Conservation (phyloP, 1,284 basidiomycete genomes). For the Ceratobasidium sp. region DNA sequence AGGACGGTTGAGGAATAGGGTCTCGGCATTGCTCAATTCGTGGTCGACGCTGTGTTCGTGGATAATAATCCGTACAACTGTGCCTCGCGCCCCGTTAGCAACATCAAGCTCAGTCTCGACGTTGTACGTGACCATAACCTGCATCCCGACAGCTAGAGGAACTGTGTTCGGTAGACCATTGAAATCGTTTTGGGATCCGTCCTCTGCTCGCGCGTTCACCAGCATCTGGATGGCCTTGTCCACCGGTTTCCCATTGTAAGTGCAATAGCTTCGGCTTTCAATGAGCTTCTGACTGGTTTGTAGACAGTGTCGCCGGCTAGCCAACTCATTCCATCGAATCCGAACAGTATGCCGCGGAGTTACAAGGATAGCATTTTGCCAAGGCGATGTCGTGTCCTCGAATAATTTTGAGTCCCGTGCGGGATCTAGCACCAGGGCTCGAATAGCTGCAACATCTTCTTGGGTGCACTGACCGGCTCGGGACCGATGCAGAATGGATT, state of each 20-base stretch:
- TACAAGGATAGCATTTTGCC: not conserved
- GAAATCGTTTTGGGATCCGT: not conserved
- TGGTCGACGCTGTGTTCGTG: not conserved
- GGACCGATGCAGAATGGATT: slow-evolving; percentile 53
- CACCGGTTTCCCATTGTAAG: not conserved
- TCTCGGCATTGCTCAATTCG: not conserved
- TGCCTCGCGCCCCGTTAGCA: slow-evolving; percentile 23
- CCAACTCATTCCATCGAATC: not conserved
- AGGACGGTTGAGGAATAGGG: not conserved
- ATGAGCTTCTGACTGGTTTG: not conserved
- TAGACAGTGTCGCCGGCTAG: not conserved
- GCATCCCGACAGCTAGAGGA: slow-evolving; percentile 24
- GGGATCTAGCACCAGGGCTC: not conserved
- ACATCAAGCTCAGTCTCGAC: slow-evolving; percentile 39
- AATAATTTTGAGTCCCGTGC: not conserved
- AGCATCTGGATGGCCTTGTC: not conserved
- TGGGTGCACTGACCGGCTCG: not conserved
- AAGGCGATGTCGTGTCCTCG: not conserved
- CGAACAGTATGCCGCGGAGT: slow-evolving; percentile 1
- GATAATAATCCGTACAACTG: slow-evolving; percentile 26
- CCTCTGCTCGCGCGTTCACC: not conserved
- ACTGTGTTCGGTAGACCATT: slow-evolving; percentile 19
- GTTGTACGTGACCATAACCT: slow-evolving; percentile 30
- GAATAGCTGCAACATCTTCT: not conserved
- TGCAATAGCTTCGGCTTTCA: not conserved